phyloP scores from a whole-genome alignment of 139 green algal genomes.

The Chlamydomonas sp. region DNA sequence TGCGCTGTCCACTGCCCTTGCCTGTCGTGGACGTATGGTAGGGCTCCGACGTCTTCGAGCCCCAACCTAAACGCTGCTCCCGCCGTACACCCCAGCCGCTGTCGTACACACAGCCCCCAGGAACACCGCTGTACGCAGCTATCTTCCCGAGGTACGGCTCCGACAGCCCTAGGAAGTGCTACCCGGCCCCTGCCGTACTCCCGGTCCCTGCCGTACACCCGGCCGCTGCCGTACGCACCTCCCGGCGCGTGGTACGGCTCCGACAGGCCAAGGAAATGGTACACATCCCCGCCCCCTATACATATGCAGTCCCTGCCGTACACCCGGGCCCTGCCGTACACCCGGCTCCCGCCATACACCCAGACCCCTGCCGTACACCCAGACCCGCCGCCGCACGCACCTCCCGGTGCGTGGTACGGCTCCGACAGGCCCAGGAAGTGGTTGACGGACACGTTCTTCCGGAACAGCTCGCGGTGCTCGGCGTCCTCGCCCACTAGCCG shows the following conservation, averaged over 20 bases:
- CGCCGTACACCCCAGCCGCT: too few species aligned
- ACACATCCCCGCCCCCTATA: not conserved
- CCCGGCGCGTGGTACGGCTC: not conserved
- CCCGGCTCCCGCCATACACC: not conserved
- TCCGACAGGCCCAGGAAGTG: conserved; percentile 48
- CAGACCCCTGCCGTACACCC: not conserved
- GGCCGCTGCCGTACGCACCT: not conserved
- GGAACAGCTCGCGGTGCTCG: conserved; percentile 78
- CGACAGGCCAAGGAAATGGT: conserved; percentile 30
- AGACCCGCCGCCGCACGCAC: not conserved
- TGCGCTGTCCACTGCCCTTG: too few species aligned
- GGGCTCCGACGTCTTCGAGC: too few species aligned
- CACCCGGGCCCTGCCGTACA: not conserved
- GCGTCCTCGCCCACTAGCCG: conserved; percentile 71
- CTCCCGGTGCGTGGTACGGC: conserved; percentile 27
- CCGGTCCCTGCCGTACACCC: not conserved
- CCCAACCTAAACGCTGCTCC: too few species aligned
- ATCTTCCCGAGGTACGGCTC: not conserved
- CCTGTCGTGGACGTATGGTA: not conserved
- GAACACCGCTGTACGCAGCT: not conserved
- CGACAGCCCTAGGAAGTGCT: conserved; percentile 30
- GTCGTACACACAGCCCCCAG: too few species aligned
- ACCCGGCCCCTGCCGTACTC: not conserved
- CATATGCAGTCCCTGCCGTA: not conserved
- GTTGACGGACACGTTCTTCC: conserved; percentile 73